A percentile compares a stretch with the other conserved stretches of the same genome.
phyloP scores from a whole-genome alignment of 345 rosid genomes.

The Raphanus raphanistrum region DNA sequence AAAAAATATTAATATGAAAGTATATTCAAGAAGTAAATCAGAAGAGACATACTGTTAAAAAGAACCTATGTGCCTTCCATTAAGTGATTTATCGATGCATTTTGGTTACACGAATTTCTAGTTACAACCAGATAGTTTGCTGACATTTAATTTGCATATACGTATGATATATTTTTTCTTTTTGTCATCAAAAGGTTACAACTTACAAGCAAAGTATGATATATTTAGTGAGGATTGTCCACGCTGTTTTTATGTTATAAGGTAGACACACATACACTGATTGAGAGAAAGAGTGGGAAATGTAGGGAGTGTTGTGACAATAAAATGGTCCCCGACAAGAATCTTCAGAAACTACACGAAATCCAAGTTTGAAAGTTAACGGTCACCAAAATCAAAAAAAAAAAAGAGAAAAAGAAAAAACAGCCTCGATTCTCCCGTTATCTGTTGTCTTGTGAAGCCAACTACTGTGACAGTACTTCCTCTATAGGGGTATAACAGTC shows the following conservation, averaged over 20 bases:
- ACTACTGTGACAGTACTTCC: neutral
- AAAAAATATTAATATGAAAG: neutral
- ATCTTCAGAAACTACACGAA: constrained; percentile 26
- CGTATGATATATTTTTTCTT: neutral
- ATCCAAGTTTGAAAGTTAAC: constrained; percentile 39
- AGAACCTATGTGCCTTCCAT: neutral
- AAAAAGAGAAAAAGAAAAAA: neutral
- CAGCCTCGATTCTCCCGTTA: constrained; percentile 21
- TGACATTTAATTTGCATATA: neutral
- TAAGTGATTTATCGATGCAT: neutral
- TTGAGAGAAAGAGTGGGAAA: neutral
- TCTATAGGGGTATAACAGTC: constrained; percentile 7
- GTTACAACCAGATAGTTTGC: constrained; percentile 4
- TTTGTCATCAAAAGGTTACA: neutral
- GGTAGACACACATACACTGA: neutral
- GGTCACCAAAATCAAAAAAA: constrained; percentile 21
- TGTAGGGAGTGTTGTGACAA: constrained; percentile 3
- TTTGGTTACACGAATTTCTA: neutral
- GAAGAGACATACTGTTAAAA: too few species aligned
- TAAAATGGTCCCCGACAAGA: constrained; percentile 33
- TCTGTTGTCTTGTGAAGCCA: constrained; percentile 17
- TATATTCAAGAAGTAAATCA: too few species aligned
- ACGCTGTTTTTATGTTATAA: neutral
- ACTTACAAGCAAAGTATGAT: neutral
- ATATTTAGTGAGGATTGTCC: neutral